Percentiles rank a stretch among this genome's conserved stretches.
phyloP scores from a whole-genome alignment of 768 basidiomycete species.

The Russula brevipes region DNA sequence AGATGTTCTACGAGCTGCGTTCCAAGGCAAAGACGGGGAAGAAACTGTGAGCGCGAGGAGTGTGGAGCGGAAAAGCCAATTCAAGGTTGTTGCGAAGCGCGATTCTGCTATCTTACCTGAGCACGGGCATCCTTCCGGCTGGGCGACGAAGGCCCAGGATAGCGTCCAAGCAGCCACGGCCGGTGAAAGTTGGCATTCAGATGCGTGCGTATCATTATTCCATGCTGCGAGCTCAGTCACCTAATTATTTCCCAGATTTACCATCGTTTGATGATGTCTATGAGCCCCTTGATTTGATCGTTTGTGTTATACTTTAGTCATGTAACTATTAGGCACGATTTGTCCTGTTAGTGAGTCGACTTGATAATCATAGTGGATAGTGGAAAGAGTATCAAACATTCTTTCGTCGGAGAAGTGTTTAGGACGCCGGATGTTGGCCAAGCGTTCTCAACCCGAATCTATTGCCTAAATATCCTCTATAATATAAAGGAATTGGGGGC shows the following conservation, averaged over 20 bases:
- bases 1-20: slow-evolving; percentile 61
- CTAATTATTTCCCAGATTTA: background rate
- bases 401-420: too few species aligned
- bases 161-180: slow-evolving; percentile 39
- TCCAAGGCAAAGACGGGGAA: slow-evolving; percentile 47
- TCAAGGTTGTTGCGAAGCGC: slow-evolving; percentile 77
- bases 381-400: too few species aligned
- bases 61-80: slow-evolving; percentile 51
- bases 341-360: background rate
- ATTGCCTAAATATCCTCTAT: too few species aligned
- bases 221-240: background rate
- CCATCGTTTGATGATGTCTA: background rate
- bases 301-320: too few species aligned
- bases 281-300: background rate
- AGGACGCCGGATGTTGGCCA: too few species aligned
- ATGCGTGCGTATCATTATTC: slow-evolving; percentile 36
- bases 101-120: slow-evolving; percentile 57
- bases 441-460: too few species aligned
- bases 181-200: slow-evolving; percentile 51
- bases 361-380: background rate
- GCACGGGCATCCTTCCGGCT: slow-evolving; percentile 62
- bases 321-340: too few species aligned
- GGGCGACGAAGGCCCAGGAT: slow-evolving; percentile 55
- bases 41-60: slow-evolving; percentile 35
- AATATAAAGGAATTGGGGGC: too few species aligned